Evolutionary conservation across 306 rosid species (phyloP).

Genomic region (Macrotyloma uniflorum): DNA sequence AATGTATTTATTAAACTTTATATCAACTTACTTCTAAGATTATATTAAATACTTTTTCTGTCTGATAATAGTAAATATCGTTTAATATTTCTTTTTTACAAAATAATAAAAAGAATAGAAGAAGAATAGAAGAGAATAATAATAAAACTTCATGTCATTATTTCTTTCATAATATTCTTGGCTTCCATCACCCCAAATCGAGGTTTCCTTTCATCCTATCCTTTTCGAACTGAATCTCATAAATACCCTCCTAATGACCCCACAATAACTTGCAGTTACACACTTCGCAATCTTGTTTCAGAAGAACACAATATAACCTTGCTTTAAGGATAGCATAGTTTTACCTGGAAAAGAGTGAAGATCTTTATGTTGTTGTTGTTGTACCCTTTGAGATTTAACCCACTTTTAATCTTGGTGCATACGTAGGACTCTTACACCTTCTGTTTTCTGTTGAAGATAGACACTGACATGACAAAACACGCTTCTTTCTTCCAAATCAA

Average conservation of each 20-base stretch:
- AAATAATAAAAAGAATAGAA: too few relatives aligned
- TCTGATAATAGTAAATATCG: too few relatives aligned
- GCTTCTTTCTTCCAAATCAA: not conserved
- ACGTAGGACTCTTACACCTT: not conserved
- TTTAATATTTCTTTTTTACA: too few relatives aligned
- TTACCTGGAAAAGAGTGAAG: not conserved
- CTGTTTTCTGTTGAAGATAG: slow-evolving; percentile 20
- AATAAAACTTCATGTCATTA: too few relatives aligned
- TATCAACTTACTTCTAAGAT: too few relatives aligned
- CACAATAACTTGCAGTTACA: not conserved
- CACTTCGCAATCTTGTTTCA: slow-evolving; percentile 4
- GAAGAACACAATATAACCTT: slow-evolving; percentile 17
- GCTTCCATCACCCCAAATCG: not conserved
- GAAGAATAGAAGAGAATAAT: too few relatives aligned
- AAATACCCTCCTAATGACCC: not conserved
- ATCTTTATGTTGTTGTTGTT: not conserved
- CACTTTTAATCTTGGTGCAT: not conserved
- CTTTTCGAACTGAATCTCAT: not conserved
- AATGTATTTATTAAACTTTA: too few relatives aligned
- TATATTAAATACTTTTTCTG: too few relatives aligned
- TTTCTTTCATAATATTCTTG: not conserved
- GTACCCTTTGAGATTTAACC: not conserved
- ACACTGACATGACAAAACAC: not conserved
- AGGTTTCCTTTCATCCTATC: not conserved
- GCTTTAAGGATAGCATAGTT: slow-evolving; percentile 5